Evolutionary conservation across 2,329 filamentous ascomycete genomes (phyloP).

Genomic region (Colletotrichum tamarilloi): DNA sequence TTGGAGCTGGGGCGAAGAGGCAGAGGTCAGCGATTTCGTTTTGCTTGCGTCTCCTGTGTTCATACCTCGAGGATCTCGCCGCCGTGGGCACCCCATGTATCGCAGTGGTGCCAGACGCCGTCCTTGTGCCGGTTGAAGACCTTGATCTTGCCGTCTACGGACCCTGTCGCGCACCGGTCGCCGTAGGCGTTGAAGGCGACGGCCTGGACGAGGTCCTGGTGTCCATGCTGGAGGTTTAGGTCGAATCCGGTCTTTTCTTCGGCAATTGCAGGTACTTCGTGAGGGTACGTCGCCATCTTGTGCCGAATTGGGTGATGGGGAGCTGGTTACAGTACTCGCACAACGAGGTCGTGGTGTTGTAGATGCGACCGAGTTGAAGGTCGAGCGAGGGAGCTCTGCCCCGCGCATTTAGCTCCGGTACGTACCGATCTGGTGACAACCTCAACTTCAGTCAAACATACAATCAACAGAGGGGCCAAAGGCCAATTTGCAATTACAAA

Average conservation of each 20-base stretch:
- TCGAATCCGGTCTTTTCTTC: constrained; percentile 64
- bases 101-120: constrained; percentile 81
- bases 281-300: constrained; percentile 31
- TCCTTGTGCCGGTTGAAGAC: constrained; percentile 89
- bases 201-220: constrained; percentile 84
- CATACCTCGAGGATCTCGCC: constrained; percentile 87
- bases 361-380: neutral
- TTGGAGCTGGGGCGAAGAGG: constrained; percentile 71
- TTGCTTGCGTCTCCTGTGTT: constrained; percentile 27
- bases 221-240: constrained; percentile 76
- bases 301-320: constrained; percentile 60
- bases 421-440: neutral
- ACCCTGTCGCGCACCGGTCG: constrained; percentile 89
- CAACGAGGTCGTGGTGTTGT: neutral
- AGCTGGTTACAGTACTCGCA: neutral
- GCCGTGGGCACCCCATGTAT: constrained; percentile 91
- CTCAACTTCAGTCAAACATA: neutral
- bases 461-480: neutral
- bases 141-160: constrained; percentile 91
- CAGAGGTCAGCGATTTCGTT: neutral
- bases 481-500: neutral
- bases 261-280: constrained; percentile 45
- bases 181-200: constrained; percentile 94
- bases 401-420: neutral
- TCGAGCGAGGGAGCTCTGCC: neutral